Evolutionary conservation across 2,329 filamentous ascomycete genomes (phyloP).

Genomic region (Aspergillus japonicus): DNA sequence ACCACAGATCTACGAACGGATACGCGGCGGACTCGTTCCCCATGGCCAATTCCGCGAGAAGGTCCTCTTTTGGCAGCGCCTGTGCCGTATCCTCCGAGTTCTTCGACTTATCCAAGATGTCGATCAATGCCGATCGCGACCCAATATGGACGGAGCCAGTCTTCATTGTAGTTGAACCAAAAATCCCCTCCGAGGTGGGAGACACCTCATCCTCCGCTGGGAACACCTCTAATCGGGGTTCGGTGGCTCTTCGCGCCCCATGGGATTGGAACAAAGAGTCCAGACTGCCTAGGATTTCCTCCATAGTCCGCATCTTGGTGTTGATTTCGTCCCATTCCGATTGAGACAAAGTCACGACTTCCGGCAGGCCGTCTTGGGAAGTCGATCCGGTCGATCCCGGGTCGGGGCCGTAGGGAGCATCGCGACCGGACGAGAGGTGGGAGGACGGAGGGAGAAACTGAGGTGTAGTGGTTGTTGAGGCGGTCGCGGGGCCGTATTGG

Average conservation of each 20-base stretch:
- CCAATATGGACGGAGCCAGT: constrained; percentile 59
- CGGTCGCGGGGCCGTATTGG: constrained; percentile 15
- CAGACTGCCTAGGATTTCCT: constrained; percentile 34
- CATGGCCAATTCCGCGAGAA: constrained; percentile 58
- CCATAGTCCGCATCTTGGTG: constrained; percentile 36
- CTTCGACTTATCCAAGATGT: constrained; percentile 53
- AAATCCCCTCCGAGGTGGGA: constrained; percentile 26
- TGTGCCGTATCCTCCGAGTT: constrained; percentile 40
- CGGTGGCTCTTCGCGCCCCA: constrained; percentile 21
- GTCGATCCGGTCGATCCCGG: constrained; percentile 3
- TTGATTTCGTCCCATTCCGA: constrained; percentile 38
- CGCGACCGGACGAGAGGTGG: constrained; percentile 14
- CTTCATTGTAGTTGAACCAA: constrained; percentile 33
- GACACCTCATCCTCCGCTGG: constrained; percentile 18
- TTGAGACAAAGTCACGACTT: constrained; percentile 33
- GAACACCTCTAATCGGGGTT: constrained; percentile 12
- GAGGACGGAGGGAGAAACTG: constrained; percentile 13
- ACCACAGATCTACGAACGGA: constrained; percentile 62
- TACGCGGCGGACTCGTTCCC: constrained; percentile 62
- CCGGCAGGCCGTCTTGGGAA: constrained; percentile 22
- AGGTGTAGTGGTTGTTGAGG: constrained; percentile 19
- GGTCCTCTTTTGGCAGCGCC: constrained; percentile 57
- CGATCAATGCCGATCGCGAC: constrained; percentile 57
- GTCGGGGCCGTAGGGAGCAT: constrained; percentile 24
- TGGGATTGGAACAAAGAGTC: constrained; percentile 31